Conservation (phyloP, 2,329 filamentous ascomycete species). For the Calonectria honghensis region DNA sequence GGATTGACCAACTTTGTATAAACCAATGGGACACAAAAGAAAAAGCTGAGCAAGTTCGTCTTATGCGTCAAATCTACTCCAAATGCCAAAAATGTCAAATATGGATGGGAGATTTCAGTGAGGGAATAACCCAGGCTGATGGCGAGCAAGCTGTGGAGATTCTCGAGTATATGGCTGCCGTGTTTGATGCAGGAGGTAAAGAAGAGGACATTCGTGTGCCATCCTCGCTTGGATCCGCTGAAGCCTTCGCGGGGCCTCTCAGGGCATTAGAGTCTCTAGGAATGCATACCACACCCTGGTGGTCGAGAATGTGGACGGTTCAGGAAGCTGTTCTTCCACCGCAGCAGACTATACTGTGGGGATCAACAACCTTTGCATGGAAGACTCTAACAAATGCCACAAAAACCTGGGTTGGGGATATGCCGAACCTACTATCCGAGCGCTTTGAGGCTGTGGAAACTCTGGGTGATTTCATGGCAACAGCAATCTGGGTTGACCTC, state of each 20-base stretch:
- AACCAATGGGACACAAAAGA: slow-evolving; percentile 43
- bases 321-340: slow-evolving; percentile 41
- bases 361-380: slow-evolving; percentile 33
- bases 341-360: slow-evolving; percentile 32
- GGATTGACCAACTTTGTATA: slow-evolving; percentile 44
- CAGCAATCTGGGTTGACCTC: slow-evolving; percentile 31
- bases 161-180: slow-evolving; percentile 39
- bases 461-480: slow-evolving; percentile 27
- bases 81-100: slow-evolving; percentile 28
- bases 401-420: slow-evolving; percentile 24
- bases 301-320: slow-evolving; percentile 38
- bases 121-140: slow-evolving; percentile 13
- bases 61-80: slow-evolving; percentile 41
- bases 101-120: slow-evolving; percentile 40
- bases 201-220: slow-evolving; percentile 20
- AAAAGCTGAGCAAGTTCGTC: slow-evolving; percentile 36
- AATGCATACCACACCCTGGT: slow-evolving; percentile 33
- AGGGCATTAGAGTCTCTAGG: slow-evolving; percentile 34
- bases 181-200: slow-evolving; percentile 11
- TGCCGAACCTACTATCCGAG: not conserved
- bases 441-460: not conserved
- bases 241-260: slow-evolving; percentile 27
- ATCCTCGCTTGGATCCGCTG: slow-evolving; percentile 13
- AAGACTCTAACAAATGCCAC: slow-evolving; percentile 31
- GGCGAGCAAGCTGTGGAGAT: slow-evolving; percentile 33